Percentiles rank a stretch among this genome's conserved stretches.
These are phyloP conservation scores for Cercospora sojina DNA, from an alignment of 2,329 filamentous ascomycete species.

Conservation along the genomic window DNA sequence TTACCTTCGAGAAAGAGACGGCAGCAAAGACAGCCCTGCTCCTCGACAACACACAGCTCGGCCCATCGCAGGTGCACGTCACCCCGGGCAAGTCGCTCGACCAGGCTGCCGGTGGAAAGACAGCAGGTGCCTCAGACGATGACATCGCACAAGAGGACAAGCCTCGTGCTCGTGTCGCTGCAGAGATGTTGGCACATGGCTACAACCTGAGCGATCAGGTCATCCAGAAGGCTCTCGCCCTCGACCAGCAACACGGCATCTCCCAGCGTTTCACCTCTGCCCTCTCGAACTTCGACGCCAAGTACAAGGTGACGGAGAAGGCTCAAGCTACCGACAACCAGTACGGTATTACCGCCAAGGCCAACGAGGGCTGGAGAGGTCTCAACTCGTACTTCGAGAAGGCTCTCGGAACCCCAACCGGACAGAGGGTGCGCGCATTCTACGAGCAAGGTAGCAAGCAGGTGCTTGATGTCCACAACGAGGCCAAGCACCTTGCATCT, in stretches of 20 bases:
- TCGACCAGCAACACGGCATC: slow-evolving; percentile 88
- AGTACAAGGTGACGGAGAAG: slow-evolving; percentile 84
- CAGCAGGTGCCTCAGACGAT: slow-evolving; percentile 54
- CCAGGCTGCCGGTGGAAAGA: slow-evolving; percentile 61
- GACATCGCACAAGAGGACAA: slow-evolving; percentile 94
- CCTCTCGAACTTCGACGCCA: slow-evolving; percentile 73
- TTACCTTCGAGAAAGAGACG: slow-evolving; percentile 94
- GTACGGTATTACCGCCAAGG: slow-evolving; percentile 77
- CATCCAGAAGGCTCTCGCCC: slow-evolving; percentile 77
- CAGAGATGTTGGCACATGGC: slow-evolving; percentile 94
- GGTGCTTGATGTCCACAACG: slow-evolving; percentile 87
- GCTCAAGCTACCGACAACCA: slow-evolving; percentile 80
- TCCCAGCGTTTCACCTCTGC: slow-evolving; percentile 74
- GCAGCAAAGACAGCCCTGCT: slow-evolving; percentile 96
- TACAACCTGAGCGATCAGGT: slow-evolving; percentile 78
- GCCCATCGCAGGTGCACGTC: slow-evolving; percentile 73
- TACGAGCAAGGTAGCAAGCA: slow-evolving; percentile 84
- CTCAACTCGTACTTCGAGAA: slow-evolving; percentile 92
- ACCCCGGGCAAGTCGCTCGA: slow-evolving; percentile 67
- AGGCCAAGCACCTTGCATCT: slow-evolving; percentile 83
- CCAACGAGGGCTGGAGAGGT: slow-evolving; percentile 64
- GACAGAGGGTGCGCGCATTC: slow-evolving; percentile 82
- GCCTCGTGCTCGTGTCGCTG: slow-evolving; percentile 86
- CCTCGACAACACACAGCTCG: slow-evolving; percentile 94
- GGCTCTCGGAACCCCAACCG: slow-evolving; percentile 80